A percentile compares a stretch with the other conserved stretches of the same genome.
phyloP scores from a whole-genome alignment of 2,329 filamentous ascomycete genomes.

The Trichoderma oligosporum region DNA sequence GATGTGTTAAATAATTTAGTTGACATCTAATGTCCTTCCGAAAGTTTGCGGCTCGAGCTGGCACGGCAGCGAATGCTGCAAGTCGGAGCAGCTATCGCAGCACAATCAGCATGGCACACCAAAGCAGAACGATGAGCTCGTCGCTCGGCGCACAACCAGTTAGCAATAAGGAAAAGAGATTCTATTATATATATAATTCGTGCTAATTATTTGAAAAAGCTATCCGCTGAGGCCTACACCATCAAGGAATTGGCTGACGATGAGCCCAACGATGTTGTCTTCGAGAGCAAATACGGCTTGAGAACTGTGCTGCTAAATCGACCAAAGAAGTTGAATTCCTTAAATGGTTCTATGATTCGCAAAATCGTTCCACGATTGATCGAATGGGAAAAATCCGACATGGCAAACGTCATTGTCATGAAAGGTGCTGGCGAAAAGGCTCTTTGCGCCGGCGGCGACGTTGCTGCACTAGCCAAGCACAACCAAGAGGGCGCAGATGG shows the following conservation, averaged over 20 bases:
- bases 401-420: constrained; percentile 89
- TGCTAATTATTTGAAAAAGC: constrained; percentile 26
- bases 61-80: constrained; percentile 46
- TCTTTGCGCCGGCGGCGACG: constrained; percentile 92
- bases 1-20: constrained; percentile 35
- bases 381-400: constrained; percentile 92
- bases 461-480: constrained; percentile 69
- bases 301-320: constrained; percentile 93
- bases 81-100: constrained; percentile 41
- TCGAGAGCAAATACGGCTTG: constrained; percentile 82
- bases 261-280: constrained; percentile 85
- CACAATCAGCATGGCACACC: constrained; percentile 67
- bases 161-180: background rate
- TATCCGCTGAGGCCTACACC: constrained; percentile 34
- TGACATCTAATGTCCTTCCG: constrained; percentile 54
- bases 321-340: constrained; percentile 83
- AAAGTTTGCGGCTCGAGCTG: constrained; percentile 51
- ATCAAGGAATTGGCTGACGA: constrained; percentile 62
- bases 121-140: constrained; percentile 66
- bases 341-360: constrained; percentile 89
- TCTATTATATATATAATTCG: background rate
- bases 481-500: constrained; percentile 68
- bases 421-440: constrained; percentile 83
- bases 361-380: constrained; percentile 87
- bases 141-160: constrained; percentile 42